Conservation (phyloP, 495 filamentous ascomycete genomes). For the Penicillium bovifimosum region DNA sequence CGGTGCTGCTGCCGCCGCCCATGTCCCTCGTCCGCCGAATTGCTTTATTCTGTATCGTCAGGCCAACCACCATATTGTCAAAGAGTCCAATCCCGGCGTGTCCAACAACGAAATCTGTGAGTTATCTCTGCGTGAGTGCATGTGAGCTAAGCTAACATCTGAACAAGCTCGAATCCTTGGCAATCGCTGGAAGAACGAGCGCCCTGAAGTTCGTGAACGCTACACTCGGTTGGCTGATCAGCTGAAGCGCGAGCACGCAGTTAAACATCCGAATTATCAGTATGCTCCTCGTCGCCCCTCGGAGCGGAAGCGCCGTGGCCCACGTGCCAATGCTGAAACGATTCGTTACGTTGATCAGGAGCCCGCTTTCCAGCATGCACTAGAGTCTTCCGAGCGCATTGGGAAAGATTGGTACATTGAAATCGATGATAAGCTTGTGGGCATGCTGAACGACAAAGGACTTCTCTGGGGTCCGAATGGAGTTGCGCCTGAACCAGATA, state of each 20-base stretch:
- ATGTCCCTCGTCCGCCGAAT: constrained; percentile 42
- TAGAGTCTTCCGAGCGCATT: background rate
- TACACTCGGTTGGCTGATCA: constrained; percentile 35
- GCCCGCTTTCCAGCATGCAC: background rate
- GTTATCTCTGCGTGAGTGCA: constrained; percentile 7
- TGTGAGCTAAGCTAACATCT: constrained; percentile 15
- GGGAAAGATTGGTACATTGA: background rate
- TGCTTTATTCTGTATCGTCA: constrained; percentile 44
- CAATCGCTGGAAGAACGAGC: constrained; percentile 38
- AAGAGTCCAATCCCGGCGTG: constrained; percentile 32
- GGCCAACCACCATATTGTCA: constrained; percentile 30
- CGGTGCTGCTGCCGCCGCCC: too few species aligned
- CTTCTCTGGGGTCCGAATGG: background rate
- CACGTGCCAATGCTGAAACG: background rate
- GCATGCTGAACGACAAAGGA: background rate
- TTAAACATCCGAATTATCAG: constrained; percentile 44
- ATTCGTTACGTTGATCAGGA: background rate
- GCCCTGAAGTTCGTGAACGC: constrained; percentile 22
- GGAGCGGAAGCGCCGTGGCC: constrained; percentile 39
- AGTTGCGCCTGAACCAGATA: background rate
- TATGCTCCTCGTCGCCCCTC: constrained; percentile 45
- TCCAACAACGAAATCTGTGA: constrained; percentile 46
- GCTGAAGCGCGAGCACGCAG: constrained; percentile 35
- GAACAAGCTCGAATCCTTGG: constrained; percentile 41
- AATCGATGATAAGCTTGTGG: background rate